These are phyloP conservation scores for Colletotrichum salicis DNA, from an alignment of 2,329 filamentous ascomycete genomes.

Conservation along the genomic window DNA sequence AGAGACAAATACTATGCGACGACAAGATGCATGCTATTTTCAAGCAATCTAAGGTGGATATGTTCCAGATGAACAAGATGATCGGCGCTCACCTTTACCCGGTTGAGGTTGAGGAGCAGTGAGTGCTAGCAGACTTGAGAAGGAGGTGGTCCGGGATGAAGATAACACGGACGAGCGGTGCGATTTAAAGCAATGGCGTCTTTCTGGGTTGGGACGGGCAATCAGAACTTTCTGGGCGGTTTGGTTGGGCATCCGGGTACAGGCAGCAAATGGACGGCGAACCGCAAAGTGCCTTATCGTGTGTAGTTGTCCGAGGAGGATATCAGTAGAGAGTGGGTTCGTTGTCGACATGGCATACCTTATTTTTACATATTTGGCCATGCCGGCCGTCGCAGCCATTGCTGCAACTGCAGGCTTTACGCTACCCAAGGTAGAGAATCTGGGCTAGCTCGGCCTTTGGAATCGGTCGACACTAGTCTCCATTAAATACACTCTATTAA, in stretches of 20 bases:
- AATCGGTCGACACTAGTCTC: slow-evolving; percentile 20
- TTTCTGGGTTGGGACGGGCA: slow-evolving; percentile 29
- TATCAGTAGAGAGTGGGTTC: slow-evolving; percentile 1
- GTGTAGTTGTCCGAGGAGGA: background rate
- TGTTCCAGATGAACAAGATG: slow-evolving; percentile 99
- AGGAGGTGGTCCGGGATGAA: background rate
- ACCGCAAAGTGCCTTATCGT: slow-evolving; percentile 3
- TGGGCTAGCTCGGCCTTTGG: slow-evolving; percentile 17
- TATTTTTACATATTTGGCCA: background rate
- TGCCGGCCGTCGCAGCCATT: slow-evolving; percentile 4
- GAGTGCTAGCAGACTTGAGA: background rate
- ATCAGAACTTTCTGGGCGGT: slow-evolving; percentile 14
- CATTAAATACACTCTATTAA: slow-evolving; percentile 4
- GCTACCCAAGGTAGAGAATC: background rate
- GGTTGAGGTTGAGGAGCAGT: slow-evolving; percentile 74
- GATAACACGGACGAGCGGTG: background rate
- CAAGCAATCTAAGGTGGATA: slow-evolving; percentile 89
- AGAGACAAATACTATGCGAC: slow-evolving; percentile 93
- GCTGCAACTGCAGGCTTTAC: slow-evolving; percentile 13
- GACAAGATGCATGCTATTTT: slow-evolving; percentile 92
- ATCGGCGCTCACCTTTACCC: slow-evolving; percentile 90
- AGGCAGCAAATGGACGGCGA: slow-evolving; percentile 15
- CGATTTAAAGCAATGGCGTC: slow-evolving; percentile 17
- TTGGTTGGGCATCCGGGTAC: slow-evolving; percentile 22
- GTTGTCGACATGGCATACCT: slow-evolving; percentile 5